These are phyloP conservation scores for Corynespora cassiicola DNA, from an alignment of 2,329 filamentous ascomycete species.

Conservation along the genomic window DNA sequence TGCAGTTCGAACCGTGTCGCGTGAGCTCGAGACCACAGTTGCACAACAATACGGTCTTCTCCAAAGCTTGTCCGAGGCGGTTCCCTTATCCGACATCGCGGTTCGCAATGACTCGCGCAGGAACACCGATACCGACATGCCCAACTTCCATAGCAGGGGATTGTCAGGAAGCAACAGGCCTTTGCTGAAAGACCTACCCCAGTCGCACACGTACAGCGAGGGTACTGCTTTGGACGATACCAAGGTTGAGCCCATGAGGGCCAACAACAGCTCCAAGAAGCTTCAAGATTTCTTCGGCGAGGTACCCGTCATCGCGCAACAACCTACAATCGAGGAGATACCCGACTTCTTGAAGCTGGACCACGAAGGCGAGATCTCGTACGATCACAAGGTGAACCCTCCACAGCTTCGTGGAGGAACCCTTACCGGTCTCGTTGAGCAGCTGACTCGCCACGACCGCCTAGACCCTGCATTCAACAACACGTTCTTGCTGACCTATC, in stretches of 20 bases:
- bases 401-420: slow-evolving; percentile 88
- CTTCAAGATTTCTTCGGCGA: slow-evolving; percentile 60
- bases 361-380: slow-evolving; percentile 86
- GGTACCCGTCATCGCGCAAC: slow-evolving; percentile 54
- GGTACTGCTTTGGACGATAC: slow-evolving; percentile 47
- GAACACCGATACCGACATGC: slow-evolving; percentile 47
- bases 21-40: slow-evolving; percentile 84
- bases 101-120: slow-evolving; percentile 44
- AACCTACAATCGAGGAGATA: slow-evolving; percentile 70
- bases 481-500: slow-evolving; percentile 95
- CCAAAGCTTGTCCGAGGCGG: slow-evolving; percentile 83
- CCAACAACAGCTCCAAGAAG: slow-evolving; percentile 54
- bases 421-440: slow-evolving; percentile 86
- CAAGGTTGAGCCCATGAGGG: slow-evolving; percentile 43
- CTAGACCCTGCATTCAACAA: slow-evolving; percentile 96
- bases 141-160: slow-evolving; percentile 33
- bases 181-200: slow-evolving; percentile 58
- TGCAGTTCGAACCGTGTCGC: slow-evolving; percentile 77
- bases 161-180: slow-evolving; percentile 47
- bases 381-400: slow-evolving; percentile 80
- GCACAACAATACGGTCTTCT: slow-evolving; percentile 88
- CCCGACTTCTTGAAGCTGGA: slow-evolving; percentile 87
- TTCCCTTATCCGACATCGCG: slow-evolving; percentile 55
- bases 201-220: slow-evolving; percentile 73
- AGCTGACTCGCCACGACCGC: slow-evolving; percentile 94